Conservation (phyloP, 345 rosid genomes). For the Citrus reticulata region DNA sequence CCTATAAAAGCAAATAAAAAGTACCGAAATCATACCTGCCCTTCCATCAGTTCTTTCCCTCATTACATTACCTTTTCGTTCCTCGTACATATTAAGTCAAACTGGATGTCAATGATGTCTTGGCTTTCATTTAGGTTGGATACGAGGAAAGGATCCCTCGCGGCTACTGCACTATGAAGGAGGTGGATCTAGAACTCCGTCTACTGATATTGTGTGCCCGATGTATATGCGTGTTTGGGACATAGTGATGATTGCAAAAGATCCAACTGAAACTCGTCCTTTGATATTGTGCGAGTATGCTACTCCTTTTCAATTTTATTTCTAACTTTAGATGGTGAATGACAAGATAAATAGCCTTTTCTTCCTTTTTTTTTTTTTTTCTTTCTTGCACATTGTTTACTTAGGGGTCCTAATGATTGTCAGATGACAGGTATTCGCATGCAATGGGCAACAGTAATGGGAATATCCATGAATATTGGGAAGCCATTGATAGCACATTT, state of each 20-base stretch:
- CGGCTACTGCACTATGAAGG: slow-evolving; percentile 93
- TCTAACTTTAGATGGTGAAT: not conserved
- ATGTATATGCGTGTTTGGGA: slow-evolving; percentile 99
- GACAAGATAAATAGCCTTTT: not conserved
- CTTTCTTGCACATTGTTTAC: slow-evolving; percentile 14
- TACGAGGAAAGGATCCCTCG: slow-evolving; percentile 78
- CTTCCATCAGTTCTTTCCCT: not conserved
- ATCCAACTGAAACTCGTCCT: slow-evolving; percentile 80
- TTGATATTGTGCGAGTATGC: slow-evolving; percentile 98
- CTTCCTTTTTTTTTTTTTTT: not conserved
- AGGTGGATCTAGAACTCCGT: slow-evolving; percentile 87
- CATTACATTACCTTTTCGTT: not conserved
- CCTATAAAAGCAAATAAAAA: not conserved
- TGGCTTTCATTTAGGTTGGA: slow-evolving; percentile 62
- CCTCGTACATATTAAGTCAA: slow-evolving; percentile 2
- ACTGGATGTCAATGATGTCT: slow-evolving; percentile 11
- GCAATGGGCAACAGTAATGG: slow-evolving; percentile 98
- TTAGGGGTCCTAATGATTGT: slow-evolving; percentile 8
- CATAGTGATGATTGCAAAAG: slow-evolving; percentile 90
- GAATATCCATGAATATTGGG: slow-evolving; percentile 85
- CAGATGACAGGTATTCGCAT: slow-evolving; percentile 84
- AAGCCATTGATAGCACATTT: slow-evolving; percentile 83
- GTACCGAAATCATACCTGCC: not conserved
- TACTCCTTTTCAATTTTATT: slow-evolving; percentile 18
- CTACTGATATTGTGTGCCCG: slow-evolving; percentile 94